These are phyloP conservation scores for Sphagnum fallax DNA, from an alignment of 228 moss, liverwort and hornwort genomes.

Conservation along the genomic window DNA sequence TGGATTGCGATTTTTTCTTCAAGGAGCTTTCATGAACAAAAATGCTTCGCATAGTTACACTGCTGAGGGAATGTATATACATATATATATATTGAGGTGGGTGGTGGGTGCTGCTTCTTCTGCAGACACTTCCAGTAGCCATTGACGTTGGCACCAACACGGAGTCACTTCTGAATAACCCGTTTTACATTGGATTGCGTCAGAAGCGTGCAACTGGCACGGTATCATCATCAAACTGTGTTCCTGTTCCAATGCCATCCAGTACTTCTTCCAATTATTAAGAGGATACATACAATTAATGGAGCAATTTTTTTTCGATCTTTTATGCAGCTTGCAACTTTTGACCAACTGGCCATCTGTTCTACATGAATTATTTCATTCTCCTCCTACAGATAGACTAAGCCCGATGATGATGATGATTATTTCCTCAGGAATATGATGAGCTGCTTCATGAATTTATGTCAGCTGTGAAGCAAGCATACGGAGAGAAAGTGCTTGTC, in stretches of 20 bases:
- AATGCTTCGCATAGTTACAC: neutral
- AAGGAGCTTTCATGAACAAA: slow-evolving; percentile 4
- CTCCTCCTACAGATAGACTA: too few species aligned
- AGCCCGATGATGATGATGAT: too few species aligned
- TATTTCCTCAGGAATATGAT: slow-evolving; percentile 36
- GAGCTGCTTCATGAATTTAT: slow-evolving; percentile 49
- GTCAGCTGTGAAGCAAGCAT: slow-evolving; percentile 49
- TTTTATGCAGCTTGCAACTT: too few species aligned
- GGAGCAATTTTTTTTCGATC: too few species aligned
- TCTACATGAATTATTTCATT: too few species aligned
- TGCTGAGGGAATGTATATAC: neutral
- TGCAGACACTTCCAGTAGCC: slow-evolving; percentile 73
- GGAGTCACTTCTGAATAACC: slow-evolving; percentile 64
- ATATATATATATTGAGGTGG: neutral
- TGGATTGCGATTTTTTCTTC: neutral
- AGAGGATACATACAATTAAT: too few species aligned
- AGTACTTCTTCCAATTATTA: too few species aligned
- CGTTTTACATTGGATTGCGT: slow-evolving; percentile 79
- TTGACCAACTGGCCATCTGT: too few species aligned
- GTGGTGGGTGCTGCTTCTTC: neutral
- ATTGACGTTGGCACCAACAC: slow-evolving; percentile 95
- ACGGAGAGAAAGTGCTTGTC: slow-evolving; percentile 52
- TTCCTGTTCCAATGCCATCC: too few species aligned
- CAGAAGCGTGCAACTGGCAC: slow-evolving; percentile 60
- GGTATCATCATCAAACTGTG: slow-evolving; percentile 10